Evolutionary conservation across 2,329 filamentous ascomycete species (phyloP).

Genomic region (Colletotrichum sp.): DNA sequence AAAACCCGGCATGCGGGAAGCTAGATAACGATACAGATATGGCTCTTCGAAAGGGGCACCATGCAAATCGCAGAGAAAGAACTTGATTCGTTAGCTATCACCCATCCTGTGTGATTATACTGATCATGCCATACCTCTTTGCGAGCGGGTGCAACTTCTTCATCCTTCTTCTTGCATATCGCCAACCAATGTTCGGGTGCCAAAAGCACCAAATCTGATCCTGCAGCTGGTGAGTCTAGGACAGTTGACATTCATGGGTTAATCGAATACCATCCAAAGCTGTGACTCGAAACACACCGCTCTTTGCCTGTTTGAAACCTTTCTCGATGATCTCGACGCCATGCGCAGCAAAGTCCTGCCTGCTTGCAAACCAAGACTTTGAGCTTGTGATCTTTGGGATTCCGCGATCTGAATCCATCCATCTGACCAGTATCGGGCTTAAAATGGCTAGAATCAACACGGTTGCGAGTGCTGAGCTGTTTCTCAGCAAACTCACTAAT

Average conservation of each 20-base stretch:
- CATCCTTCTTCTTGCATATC: slow-evolving; percentile 14
- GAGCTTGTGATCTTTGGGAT: slow-evolving; percentile 9
- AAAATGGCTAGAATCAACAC: not conserved
- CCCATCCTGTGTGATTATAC: accelerated
- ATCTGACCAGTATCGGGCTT: not conserved
- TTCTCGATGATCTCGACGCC: slow-evolving; percentile 18
- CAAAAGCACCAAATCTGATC: slow-evolving; percentile 8
- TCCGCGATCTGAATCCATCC: not conserved
- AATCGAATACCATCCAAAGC: not conserved
- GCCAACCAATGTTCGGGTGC: slow-evolving; percentile 8
- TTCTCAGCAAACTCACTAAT: not conserved
- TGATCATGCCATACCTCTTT: not conserved
- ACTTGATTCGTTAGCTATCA: not conserved
- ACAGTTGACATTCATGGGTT: not conserved
- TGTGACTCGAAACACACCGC: slow-evolving; percentile 7
- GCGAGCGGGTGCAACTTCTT: slow-evolving; percentile 4
- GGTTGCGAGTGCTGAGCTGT: not conserved
- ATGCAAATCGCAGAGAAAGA: slow-evolving; percentile 10
- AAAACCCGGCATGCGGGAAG: slow-evolving; percentile 10
- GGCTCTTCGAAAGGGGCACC: slow-evolving; percentile 13
- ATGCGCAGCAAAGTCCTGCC: slow-evolving; percentile 2
- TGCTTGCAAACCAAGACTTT: slow-evolving; percentile 6
- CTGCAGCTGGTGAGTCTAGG: not conserved
- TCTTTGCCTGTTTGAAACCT: not conserved
- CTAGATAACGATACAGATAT: slow-evolving; percentile 1